Evolutionary conservation across 2,329 filamentous ascomycete species (phyloP), one percentile per base, ranked within the genome.

Genomic region (Eutypella sp.): DNA sequence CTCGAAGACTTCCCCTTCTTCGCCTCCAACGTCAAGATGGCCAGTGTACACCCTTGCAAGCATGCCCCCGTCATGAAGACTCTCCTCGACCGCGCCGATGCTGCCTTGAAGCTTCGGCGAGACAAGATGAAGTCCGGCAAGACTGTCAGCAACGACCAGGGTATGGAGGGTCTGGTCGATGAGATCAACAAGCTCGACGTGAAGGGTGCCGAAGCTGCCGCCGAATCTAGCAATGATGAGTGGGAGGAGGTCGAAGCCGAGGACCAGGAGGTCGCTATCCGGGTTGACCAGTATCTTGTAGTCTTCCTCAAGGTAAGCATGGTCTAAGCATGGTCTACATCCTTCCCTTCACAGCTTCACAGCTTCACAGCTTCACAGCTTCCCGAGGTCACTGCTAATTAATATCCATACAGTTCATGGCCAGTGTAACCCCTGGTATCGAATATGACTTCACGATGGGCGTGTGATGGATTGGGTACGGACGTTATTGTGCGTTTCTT

Each of bases 391-490:
- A 8, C 5, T 27, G n/a, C 2, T 42, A 43, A 44, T 64, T 65
- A 55, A 69, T 50, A 27, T 11, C 18, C 20, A 4, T 45, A 24
- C 45, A 79, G 77, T 89, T 89, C 67, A 88, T 89, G 73, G 84
- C 85, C 27, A 93, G 85, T 58, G 93, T 99, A 38, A 97, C 92
- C 15, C 93, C 93, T 5, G 91, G 91, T 40, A 97, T 99, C 67
- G 92, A 97, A 70, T 89, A 96, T 67, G 92, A 97, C 65, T 96
- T 95, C 66, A 97, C 92, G 1, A 96, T 96, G 90, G 88, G 89
- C 5, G 84, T 96, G 33, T 96, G 74, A 75, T n/a, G n/a, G n/a
- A n/a, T n/a, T n/a, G n/a, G n/a, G n/a, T n/a, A n/a, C n/a, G n/a
- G n/a, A n/a, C n/a, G n/a, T n/a, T n/a, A n/a, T n/a, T n/a, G n/a